Base-by-base conservation (phyloP, 1,284 basidiomycete genomes). In the Caloboletus inedulis region DNA sequence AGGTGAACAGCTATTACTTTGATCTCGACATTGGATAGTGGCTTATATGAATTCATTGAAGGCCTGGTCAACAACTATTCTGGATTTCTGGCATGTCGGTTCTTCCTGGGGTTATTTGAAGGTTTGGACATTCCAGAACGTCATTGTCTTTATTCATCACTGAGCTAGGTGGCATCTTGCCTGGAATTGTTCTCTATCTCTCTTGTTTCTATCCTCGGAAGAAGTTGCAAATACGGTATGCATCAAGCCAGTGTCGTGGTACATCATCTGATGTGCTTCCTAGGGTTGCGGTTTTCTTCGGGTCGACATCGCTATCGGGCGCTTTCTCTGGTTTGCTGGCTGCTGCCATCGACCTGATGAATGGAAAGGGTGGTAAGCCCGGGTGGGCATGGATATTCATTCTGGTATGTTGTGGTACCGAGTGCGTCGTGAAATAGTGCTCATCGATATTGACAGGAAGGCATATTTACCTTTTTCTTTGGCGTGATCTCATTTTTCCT, bases 321-420 rank as follows among this genome's bases (percentile, higher is more conserved):
- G 81, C 84, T 0, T 87, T 87, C 60, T 83, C 81, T 8, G 84
- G 85, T 4, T 67, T 87, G 9, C 72, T 87, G 14, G 83, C 84
- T 0, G 79, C 77, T 43, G 82, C 75, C 0, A 84, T 86, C 51
- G 69, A 76, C 35, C 69, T 78, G 21, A 77, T 85, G 69, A 58
- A 82, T 23, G 79, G 78, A 19, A 67, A 75, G 3, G 74, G 75
- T 1, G 69, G 74, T 7, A 74, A 71, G 23, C 70, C 72, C 0
- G 78, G 77, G 0, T 83, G 81, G 82, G 72, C 78, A 3, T 88
- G 85, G 85, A 86, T 88, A 49, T 84, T 84, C 59, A 82, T 84
- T 56, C 59, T 84, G 48, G 81, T 73, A 49, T 10, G 63, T 56
- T 12, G 12, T 4, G 6, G 1, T 7, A 10, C 7, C n/a, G 18